Evolutionary conservation across 129 eudicot species (phyloP), one percentile per base, ranked within the genome.

Genomic region (Saposhnikovia divaricata): DNA sequence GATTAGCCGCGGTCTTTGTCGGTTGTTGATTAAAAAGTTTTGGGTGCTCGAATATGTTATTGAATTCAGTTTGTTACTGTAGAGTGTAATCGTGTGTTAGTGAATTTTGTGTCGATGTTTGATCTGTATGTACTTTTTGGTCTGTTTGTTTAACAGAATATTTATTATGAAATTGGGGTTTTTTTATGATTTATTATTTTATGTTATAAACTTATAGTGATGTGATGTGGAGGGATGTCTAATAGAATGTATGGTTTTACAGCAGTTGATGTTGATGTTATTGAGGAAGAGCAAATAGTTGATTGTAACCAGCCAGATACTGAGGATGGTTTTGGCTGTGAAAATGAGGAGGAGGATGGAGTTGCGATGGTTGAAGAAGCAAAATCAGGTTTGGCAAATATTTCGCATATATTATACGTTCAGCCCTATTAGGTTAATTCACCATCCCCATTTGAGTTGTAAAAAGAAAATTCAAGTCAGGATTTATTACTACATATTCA

Each of bases 241-340:
- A 55, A 84, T 76, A 46, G 79, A 85, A 82, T 82, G 73, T 80
- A 75, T 70, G 40, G 78, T 80, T 90, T 84, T 84, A 84, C 89
- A 87, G 93, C 91, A 83, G 87, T 88, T 85, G 98, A 89, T 80
- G 84, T 91, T 72, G 83, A 87, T 73, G 89, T 79, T 57, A 85
- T 88, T 80, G 93, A 94, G 38, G 98, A 93, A 84, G 98, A 91
- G 85, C 95, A 89, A 81, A 82, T 89, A 75, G 81, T 93, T 80
- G 83, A 77, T 74, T 83, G 88, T 71, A 80, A 91, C 77, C 98
- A 89, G 83, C 89, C 90, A 65, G 97, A 89, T 80, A 79, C 77
- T 59, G 95, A 91, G 82, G 98, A 91, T 83, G 93, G 86, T 14
- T 84, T 75, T 77, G 89, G 81, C 27, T 83, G 88, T 83, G 93